These are phyloP conservation scores for Didymella segeticola DNA, from an alignment of 2,329 filamentous ascomycete genomes.

Conservation along the genomic window DNA sequence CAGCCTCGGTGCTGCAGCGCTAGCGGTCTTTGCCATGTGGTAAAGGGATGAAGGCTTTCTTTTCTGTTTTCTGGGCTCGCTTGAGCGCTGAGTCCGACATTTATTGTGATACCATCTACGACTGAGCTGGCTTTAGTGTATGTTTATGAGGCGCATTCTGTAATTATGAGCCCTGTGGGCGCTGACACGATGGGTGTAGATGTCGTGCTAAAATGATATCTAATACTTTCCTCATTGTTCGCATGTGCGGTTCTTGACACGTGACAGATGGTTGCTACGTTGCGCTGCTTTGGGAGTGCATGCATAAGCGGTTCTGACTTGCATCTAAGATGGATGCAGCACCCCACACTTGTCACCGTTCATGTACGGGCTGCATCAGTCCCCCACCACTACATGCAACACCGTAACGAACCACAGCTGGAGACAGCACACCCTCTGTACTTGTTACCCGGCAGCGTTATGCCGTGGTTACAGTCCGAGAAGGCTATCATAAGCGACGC, in stretches of 20 bases:
- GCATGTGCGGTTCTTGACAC: neutral
- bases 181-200: neutral
- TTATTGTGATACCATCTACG: conserved; percentile 34
- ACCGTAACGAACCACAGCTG: conserved; percentile 22
- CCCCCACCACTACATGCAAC: conserved; percentile 23
- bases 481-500: conserved; percentile 4
- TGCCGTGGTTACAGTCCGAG: neutral
- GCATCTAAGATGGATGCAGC: conserved; percentile 2
- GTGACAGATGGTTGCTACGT: neutral
- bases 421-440: conserved; percentile 21
- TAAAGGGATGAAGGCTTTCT: conserved; percentile 17
- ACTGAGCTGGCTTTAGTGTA: conserved; percentile 29
- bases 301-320: conserved; percentile 7
- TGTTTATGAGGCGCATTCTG: conserved; percentile 18
- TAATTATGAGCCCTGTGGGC: conserved; percentile 5
- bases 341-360: conserved; percentile 18
- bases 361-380: neutral
- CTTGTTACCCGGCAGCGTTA: neutral
- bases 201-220: conserved; percentile 10
- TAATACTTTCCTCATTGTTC: conserved; percentile 3
- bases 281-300: neutral
- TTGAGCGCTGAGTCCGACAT: neutral
- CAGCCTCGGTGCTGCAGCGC: conserved; percentile 33
- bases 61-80: neutral
- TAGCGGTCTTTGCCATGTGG: conserved; percentile 36